phyloP scores from a whole-genome alignment of 106 monocot species.

The Dioscorea alata region DNA sequence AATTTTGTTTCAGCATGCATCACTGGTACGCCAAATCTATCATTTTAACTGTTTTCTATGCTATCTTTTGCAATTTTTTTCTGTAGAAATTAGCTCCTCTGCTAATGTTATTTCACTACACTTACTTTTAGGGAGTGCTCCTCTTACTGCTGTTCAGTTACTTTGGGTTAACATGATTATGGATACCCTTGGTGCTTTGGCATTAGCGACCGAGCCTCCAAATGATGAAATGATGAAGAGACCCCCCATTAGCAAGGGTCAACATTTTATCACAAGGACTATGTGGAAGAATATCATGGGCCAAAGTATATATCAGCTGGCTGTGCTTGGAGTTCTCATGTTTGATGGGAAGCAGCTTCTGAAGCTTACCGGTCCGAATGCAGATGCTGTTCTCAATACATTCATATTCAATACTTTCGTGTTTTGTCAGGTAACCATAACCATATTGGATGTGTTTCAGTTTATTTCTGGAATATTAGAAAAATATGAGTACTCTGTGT shows the following conservation, averaged over 20 bases:
- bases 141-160: conserved; percentile 96
- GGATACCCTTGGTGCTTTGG: conserved; percentile 96
- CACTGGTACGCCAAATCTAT: conserved; percentile 39
- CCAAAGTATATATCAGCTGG: conserved; percentile 86
- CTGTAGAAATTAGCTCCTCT: too few relatives aligned
- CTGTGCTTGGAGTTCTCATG: conserved; percentile 76
- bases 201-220: conserved; percentile 95
- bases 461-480: too few relatives aligned
- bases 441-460: background rate
- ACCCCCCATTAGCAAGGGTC: conserved; percentile 68
- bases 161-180: conserved; percentile 99
- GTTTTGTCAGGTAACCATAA: conserved; percentile 83
- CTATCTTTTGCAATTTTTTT: background rate
- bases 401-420: conserved; percentile 98
- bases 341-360: conserved; percentile 67
- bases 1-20: conserved; percentile 91
- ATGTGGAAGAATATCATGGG: conserved; percentile 98
- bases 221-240: conserved; percentile 83
- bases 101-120: background rate
- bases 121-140: conserved; percentile 53
- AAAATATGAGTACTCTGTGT: too few relatives aligned
- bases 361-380: conserved; percentile 44
- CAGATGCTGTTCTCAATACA: conserved; percentile 58
- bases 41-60: background rate
- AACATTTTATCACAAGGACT: conserved; percentile 61